Base-by-base conservation (phyloP, 2,329 filamentous ascomycete species). In the Ceratocystis cubensis region DNA sequence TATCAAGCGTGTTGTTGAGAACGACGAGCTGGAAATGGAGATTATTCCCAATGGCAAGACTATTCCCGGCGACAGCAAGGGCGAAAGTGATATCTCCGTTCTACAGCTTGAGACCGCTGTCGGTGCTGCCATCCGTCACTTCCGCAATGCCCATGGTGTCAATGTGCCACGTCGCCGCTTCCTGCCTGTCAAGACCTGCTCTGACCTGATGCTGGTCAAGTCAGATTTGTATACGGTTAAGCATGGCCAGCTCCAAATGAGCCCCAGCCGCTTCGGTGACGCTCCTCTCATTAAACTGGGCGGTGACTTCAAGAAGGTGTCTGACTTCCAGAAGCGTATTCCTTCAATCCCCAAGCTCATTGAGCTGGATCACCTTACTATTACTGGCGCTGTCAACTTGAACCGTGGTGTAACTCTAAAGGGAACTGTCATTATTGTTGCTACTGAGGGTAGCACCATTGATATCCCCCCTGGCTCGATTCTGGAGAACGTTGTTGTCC, bases 131-230 rank as follows among this genome's bases (percentile, higher is more conserved):
- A 99, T 99, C 77, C 92, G 93, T 72, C 94, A 99, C 81, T 99
- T 99, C 84, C 87, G 89, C 79, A 96, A 96, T 78, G 94, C 92
- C 48, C 94, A 99, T 79, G 94, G 94, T 81, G 93, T 99, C 81
- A 99, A 99, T 78, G 94, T 99, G 66, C 94, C 94, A 70, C 90
- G 94, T 76, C 87, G 91, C 73, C 92, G 94, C 72, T 99, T 99
- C 89, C 84, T 99, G 82, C 94, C 94, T 69, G 94, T 99, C 82
- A 99, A 99, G 89, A 99, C 94, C 25, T 99, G 93, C 85, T 99
- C 94, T 65, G 94, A 99, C 76, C 84, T 99, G 71, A 95, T 99
- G 91, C 88, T 99, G 69, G 94, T 99, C 84, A 99, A 99, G 85
- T 97, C 94, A 30, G 94, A 99, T 75, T 85, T 99, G 69, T 99